Evolutionary conservation across 2,329 filamentous ascomycete genomes (phyloP).

Genomic region (Botrytis paeoniae): DNA sequence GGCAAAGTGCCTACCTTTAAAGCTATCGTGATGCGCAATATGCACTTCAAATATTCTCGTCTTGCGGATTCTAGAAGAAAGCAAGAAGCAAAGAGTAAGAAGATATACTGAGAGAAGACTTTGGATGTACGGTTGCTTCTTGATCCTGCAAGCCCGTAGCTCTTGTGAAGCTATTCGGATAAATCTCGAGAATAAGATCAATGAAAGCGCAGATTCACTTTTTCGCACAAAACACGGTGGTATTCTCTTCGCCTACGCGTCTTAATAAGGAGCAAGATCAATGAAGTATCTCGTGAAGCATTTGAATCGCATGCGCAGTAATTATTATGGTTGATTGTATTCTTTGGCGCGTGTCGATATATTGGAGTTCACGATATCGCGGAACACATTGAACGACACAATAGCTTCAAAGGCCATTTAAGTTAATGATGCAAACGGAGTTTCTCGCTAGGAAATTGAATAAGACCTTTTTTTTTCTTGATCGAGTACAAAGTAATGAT

Average conservation of each 20-base stretch:
- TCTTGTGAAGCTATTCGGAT: not conserved
- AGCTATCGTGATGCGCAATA: not conserved
- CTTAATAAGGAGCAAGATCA: conserved; percentile 9
- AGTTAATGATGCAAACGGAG: conserved; percentile 18
- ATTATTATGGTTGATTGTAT: conserved; percentile 18
- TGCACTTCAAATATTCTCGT: not conserved
- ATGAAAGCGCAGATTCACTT: conserved; percentile 12
- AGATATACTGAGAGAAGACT: not conserved
- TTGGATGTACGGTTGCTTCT: not conserved
- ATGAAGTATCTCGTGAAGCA: not conserved
- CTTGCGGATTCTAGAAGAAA: not conserved
- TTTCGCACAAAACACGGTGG: not conserved
- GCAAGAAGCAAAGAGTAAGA: not conserved
- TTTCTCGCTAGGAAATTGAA: conserved; percentile 12
- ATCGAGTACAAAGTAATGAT: conserved; percentile 12
- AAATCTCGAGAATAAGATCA: conserved; percentile 2
- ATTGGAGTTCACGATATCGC: conserved; percentile 18
- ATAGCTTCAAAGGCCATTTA: conserved; percentile 18
- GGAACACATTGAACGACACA: conserved; percentile 15
- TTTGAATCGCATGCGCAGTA: conserved; percentile 8
- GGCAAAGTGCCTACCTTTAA: not conserved
- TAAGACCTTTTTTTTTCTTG: not conserved
- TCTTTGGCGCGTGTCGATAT: conserved; percentile 16
- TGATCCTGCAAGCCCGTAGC: not conserved
- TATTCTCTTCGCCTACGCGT: conserved; percentile 9